Conservation (phyloP, 169 alveolate genomes). For the Plasmodium blacklocki region DNA sequence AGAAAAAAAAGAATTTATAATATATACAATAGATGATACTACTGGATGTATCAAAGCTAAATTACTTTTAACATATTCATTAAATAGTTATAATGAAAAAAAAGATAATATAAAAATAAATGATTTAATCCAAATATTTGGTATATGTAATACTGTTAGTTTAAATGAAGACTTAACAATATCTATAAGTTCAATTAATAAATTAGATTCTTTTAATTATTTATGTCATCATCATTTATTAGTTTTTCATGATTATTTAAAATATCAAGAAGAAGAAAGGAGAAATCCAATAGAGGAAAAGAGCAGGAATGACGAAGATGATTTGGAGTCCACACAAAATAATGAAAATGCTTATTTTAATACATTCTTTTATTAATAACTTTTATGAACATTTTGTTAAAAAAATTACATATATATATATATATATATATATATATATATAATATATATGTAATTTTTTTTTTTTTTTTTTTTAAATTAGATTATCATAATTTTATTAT, state of each 20-base stretch:
- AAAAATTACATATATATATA: too few relatives aligned
- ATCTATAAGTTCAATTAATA: slow-evolving; percentile 60
- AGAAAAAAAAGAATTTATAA: slow-evolving; percentile 69
- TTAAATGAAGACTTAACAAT: slow-evolving; percentile 64
- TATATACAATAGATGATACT: slow-evolving; percentile 74
- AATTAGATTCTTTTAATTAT: slow-evolving; percentile 57
- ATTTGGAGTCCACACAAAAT: slow-evolving; percentile 8
- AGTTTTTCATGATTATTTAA: slow-evolving; percentile 66
- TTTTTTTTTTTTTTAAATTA: slow-evolving; percentile 1
- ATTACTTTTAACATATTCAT: slow-evolving; percentile 57
- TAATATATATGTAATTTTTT: neutral
- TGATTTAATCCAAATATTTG: slow-evolving; percentile 67
- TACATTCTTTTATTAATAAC: slow-evolving; percentile 35
- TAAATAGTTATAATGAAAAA: slow-evolving; percentile 24
- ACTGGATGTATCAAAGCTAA: slow-evolving; percentile 76
- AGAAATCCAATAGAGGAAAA: slow-evolving; percentile 38
- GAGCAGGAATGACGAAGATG: slow-evolving; percentile 25
- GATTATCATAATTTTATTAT: neutral
- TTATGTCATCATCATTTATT: slow-evolving; percentile 74
- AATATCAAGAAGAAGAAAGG: slow-evolving; percentile 40
- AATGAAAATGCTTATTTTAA: slow-evolving; percentile 61
- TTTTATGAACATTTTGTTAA: neutral
- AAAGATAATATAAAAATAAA: slow-evolving; percentile 42
- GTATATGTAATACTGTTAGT: slow-evolving; percentile 68
- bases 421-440: neutral